Evolutionary conservation across 306 rosid species (phyloP).

Genomic region (Comarum palustre): DNA sequence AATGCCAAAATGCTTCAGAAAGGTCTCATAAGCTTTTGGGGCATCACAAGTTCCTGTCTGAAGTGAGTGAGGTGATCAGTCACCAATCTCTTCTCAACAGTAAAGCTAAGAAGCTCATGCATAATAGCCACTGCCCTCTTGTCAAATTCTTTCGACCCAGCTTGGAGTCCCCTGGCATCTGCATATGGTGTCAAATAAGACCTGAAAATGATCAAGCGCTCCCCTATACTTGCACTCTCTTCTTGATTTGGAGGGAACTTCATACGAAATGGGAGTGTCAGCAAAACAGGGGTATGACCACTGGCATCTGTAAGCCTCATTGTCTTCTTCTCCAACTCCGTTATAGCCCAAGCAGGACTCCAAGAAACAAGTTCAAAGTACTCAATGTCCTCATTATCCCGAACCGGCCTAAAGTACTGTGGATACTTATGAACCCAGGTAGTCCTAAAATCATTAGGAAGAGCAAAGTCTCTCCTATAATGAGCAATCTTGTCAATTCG

Average conservation of each 20-base stretch:
- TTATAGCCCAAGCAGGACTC: conserved; percentile 76
- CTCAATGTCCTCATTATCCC: conserved; percentile 49
- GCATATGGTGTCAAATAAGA: conserved; percentile 84
- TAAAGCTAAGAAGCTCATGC: conserved; percentile 83
- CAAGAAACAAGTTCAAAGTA: conserved; percentile 74
- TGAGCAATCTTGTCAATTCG: conserved; percentile 58
- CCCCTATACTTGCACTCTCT: conserved; percentile 43
- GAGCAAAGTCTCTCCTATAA: conserved; percentile 48
- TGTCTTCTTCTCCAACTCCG: conserved; percentile 72
- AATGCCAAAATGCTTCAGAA: conserved; percentile 76
- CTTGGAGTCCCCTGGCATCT: conserved; percentile 55
- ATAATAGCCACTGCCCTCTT: conserved; percentile 85
- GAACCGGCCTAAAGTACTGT: conserved; percentile 46
- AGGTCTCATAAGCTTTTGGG: conserved; percentile 85
- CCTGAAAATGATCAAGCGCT: conserved; percentile 68
- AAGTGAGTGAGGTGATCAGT: conserved; percentile 93
- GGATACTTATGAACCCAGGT: conserved; percentile 70
- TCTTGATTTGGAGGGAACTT: conserved; percentile 70
- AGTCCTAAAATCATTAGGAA: conserved; percentile 43
- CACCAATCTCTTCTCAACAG: conserved; percentile 74
- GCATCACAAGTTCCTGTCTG: conserved; percentile 79
- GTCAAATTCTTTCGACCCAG: conserved; percentile 77
- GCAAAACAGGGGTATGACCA: conserved; percentile 42
- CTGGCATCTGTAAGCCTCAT: conserved; percentile 25
- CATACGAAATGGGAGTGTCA: conserved; percentile 50